phyloP scores from a whole-genome alignment of 441 rosid species.

The Manihot esculenta region DNA sequence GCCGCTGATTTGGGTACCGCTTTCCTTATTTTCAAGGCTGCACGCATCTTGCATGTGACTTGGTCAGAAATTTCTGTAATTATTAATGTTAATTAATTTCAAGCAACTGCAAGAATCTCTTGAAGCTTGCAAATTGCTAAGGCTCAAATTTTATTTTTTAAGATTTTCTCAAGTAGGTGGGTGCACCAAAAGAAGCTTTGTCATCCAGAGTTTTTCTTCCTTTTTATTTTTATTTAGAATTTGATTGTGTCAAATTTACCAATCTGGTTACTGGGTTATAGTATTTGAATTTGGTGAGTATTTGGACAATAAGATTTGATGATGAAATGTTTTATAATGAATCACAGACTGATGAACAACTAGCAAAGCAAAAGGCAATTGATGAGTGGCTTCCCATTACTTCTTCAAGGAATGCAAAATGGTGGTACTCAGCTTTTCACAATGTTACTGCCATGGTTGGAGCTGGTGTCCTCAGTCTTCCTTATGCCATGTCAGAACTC shows the following conservation, averaged over 20 bases:
- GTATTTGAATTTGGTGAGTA: not conserved
- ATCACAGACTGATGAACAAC: constrained; percentile 36
- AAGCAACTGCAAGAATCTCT: no score
- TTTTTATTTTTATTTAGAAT: no score
- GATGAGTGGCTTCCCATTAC: constrained; percentile 81
- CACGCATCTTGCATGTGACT: constrained; percentile 4
- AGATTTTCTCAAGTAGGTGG: not conserved
- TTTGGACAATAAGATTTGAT: not conserved
- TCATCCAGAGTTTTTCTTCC: not conserved
- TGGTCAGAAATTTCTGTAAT: not conserved
- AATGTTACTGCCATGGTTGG: constrained; percentile 94
- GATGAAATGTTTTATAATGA: not conserved
- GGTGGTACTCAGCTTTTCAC: constrained; percentile 93
- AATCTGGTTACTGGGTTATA: no score
- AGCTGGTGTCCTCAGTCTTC: constrained; percentile 82
- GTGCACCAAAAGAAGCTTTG: no score
- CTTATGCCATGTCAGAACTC: constrained; percentile 71
- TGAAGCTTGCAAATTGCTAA: not conserved
- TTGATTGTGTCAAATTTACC: no score
- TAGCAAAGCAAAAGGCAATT: constrained; percentile 56
- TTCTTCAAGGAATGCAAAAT: constrained; percentile 70
- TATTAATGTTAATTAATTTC: not conserved
- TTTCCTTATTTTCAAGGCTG: no score
- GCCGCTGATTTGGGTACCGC: not conserved
- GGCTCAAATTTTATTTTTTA: not conserved